Percentiles rank a stretch among this genome's conserved stretches.
phyloP scores from a whole-genome alignment of 192 early-diverging fungal species.

The Pilobolus umbonatus region DNA sequence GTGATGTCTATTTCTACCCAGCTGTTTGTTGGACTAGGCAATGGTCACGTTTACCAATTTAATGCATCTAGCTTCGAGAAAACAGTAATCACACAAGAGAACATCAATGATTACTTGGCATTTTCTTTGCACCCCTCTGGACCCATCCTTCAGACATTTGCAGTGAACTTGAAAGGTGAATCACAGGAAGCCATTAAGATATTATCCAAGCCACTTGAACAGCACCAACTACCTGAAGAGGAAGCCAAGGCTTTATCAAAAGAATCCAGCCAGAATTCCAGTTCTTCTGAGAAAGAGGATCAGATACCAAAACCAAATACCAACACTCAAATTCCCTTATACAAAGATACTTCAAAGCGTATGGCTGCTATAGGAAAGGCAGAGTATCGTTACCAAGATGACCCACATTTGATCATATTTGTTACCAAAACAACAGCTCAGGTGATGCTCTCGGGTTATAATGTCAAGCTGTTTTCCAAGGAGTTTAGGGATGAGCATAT shows the following conservation, averaged over 20 bases:
- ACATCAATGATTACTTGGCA: background rate
- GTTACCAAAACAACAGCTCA: constrained; percentile 1
- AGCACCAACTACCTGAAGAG: too few relatives aligned
- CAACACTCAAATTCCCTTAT: background rate
- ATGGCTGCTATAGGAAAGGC: background rate
- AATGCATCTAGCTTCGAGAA: constrained; percentile 2
- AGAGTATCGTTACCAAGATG: constrained; percentile 18
- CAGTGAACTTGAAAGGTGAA: constrained; percentile 17
- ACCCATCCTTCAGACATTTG: constrained; percentile 2
- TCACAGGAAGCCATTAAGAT: background rate
- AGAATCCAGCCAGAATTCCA: background rate
- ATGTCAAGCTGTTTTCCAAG: constrained; percentile 16
- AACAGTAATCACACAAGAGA: background rate
- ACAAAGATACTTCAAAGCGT: constrained; percentile 2
- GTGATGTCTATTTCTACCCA: constrained; percentile 8
- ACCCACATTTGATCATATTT: constrained; percentile 27
- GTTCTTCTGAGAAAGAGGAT: background rate
- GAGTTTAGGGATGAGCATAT: constrained; percentile 10
- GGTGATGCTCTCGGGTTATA: constrained; percentile 15
- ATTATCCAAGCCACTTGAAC: background rate
- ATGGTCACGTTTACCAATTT: constrained; percentile 19
- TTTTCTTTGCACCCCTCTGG: background rate
- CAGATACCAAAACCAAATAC: background rate
- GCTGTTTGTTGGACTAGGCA: constrained; percentile 17
- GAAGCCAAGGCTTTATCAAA: background rate